These are phyloP conservation scores for Cyanidium caldarium DNA, from an alignment of 23 red algal genomes.

Conservation along the genomic window DNA sequence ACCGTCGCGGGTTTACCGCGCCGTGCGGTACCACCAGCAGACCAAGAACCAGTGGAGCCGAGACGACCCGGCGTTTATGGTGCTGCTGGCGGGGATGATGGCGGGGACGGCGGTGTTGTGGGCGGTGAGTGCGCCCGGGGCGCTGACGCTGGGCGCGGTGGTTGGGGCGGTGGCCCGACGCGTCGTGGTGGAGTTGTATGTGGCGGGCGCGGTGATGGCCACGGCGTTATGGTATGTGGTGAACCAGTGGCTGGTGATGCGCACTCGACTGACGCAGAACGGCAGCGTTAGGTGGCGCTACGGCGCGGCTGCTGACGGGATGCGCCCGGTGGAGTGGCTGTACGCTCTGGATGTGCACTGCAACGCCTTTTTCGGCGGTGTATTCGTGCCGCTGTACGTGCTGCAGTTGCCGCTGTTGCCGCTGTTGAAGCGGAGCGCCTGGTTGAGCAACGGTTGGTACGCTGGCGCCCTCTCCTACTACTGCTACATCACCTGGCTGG, in stretches of 20 bases:
- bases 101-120: background rate
- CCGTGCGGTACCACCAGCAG: conserved; percentile 81
- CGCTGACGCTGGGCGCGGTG: background rate
- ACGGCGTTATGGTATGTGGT: conserved; percentile 43
- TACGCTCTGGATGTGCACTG: conserved; percentile 96
- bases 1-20: conserved; percentile 80
- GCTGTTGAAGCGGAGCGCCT: conserved; percentile 25
- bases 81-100: background rate
- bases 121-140: background rate
- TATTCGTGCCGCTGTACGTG: conserved; percentile 62
- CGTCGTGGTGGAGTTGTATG: conserved; percentile 41
- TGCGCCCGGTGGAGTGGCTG: conserved; percentile 75
- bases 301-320: background rate
- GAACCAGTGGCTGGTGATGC: conserved; percentile 53
- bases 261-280: too few species aligned
- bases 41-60: conserved; percentile 98
- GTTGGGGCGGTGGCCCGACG: background rate
- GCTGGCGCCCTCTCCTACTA: conserved; percentile 27
- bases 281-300: too few species aligned
- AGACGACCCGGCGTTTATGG: conserved; percentile 37
- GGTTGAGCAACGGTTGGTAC: conserved; percentile 8
- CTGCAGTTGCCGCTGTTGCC: conserved; percentile 55
- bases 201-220: conserved; percentile 28
- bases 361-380: conserved; percentile 58
- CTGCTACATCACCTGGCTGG: conserved; percentile 76